Conservation (phyloP, 208 protist genomes). For the Phytomonas francai region DNA sequence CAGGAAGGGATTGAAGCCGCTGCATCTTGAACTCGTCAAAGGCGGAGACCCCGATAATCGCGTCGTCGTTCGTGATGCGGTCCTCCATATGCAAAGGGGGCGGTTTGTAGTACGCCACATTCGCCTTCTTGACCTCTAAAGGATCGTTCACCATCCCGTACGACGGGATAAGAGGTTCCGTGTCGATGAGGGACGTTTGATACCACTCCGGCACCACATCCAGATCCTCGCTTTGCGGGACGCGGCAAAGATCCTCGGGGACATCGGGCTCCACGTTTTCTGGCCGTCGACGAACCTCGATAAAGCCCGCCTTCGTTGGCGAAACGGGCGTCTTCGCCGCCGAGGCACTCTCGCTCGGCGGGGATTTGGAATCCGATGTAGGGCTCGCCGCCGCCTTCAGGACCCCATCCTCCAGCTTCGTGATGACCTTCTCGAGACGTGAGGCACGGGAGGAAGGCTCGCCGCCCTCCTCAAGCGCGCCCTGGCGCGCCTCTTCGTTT, state of each 20-base stretch:
- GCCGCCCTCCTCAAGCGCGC: constrained; percentile 17
- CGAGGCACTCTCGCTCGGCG: background rate
- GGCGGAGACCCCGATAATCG: constrained; percentile 44
- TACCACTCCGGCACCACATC: constrained; percentile 79
- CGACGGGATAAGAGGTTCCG: constrained; percentile 61
- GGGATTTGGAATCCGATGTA: background rate
- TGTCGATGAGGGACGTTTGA: constrained; percentile 64
- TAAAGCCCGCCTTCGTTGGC: constrained; percentile 29
- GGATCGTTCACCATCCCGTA: constrained; percentile 81
- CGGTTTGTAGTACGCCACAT: constrained; percentile 58
- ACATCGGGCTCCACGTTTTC: constrained; percentile 52
- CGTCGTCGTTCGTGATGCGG: constrained; percentile 74
- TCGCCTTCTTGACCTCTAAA: constrained; percentile 32
- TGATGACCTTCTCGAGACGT: constrained; percentile 17
- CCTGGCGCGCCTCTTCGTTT: constrained; percentile 22
- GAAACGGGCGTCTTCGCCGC: background rate
- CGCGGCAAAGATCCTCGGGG: constrained; percentile 59
- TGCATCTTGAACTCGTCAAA: constrained; percentile 85
- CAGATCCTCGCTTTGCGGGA: constrained; percentile 46
- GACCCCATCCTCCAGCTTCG: constrained; percentile 17
- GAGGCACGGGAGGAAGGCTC: constrained; percentile 1
- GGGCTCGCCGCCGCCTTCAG: constrained; percentile 6
- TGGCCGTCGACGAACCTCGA: constrained; percentile 51
- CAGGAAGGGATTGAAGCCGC: constrained; percentile 59
- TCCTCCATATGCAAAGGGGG: constrained; percentile 40